Evolutionary conservation across 148 eudicot genomes (phyloP).

Genomic region (Rhododendron griersonianum): DNA sequence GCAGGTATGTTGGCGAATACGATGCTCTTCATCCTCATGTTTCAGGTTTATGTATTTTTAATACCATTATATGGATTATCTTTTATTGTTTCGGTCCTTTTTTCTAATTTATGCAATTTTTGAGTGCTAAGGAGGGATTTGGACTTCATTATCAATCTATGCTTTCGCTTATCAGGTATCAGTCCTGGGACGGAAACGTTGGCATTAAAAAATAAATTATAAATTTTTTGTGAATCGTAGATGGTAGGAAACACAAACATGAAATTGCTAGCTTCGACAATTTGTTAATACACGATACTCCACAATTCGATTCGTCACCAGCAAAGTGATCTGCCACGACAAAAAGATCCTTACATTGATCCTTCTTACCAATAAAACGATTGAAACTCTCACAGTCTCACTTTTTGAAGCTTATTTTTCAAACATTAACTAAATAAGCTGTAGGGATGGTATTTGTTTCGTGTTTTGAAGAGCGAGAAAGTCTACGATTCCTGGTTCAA

Average conservation of each 20-base stretch:
- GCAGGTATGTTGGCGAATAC: slow-evolving; percentile 46
- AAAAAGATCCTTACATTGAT: neutral
- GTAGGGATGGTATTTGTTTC: neutral
- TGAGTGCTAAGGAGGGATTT: neutral
- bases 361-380: neutral
- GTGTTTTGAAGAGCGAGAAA: neutral
- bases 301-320: neutral
- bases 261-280: neutral
- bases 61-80: neutral
- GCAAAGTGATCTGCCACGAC: neutral
- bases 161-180: neutral
- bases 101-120: neutral
- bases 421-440: neutral
- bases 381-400: neutral
- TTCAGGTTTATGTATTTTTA: neutral
- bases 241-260: neutral
- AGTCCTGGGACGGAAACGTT: neutral
- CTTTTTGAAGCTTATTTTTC: neutral
- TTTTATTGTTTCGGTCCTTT: neutral
- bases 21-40: neutral
- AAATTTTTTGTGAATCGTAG: neutral
- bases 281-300: neutral
- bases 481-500: neutral
- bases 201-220: neutral
- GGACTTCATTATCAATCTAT: neutral